A percentile compares a stretch with the other conserved stretches of the same genome.
Evolutionary conservation across 148 eudicot species (phyloP).

Genomic region (Vaccinium macrocarpon): DNA sequence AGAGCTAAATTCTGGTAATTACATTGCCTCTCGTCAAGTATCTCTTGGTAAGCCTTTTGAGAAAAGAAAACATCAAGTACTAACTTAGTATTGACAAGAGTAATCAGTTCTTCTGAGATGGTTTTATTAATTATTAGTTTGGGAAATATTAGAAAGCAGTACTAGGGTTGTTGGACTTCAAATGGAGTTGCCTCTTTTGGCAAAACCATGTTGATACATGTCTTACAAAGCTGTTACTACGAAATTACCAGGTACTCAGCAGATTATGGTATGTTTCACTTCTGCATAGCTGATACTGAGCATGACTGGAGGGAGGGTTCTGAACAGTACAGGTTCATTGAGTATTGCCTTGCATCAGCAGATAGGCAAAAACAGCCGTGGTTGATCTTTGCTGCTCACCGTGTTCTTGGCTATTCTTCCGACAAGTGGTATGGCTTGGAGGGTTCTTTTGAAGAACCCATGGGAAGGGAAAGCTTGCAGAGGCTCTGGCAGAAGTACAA

Average conservation of each 20-base stretch:
- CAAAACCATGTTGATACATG: background rate
- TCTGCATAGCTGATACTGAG: conserved; percentile 88
- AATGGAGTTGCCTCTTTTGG: background rate
- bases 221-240: background rate
- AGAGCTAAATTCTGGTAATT: conserved; percentile 77
- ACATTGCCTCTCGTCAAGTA: background rate
- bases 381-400: conserved; percentile 81
- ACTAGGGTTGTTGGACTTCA: background rate
- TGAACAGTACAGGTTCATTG: conserved; percentile 78
- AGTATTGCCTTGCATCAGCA: conserved; percentile 66
- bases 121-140: background rate
- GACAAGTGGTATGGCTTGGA: conserved; percentile 52
- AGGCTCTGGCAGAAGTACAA: conserved; percentile 85
- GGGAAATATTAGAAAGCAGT: background rate
- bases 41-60: background rate
- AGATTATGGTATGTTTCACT: conserved; percentile 89
- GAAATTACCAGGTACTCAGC: conserved; percentile 51
- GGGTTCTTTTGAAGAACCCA: conserved; percentile 86
- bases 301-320: conserved; percentile 95
- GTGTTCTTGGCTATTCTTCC: conserved; percentile 85
- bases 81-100: background rate
- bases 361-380: conserved; percentile 85
- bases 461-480: conserved; percentile 83
- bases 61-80: background rate
- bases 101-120: background rate